Base-by-base conservation (phyloP, 116 monocot species). In the Thalassia testudinum region DNA sequence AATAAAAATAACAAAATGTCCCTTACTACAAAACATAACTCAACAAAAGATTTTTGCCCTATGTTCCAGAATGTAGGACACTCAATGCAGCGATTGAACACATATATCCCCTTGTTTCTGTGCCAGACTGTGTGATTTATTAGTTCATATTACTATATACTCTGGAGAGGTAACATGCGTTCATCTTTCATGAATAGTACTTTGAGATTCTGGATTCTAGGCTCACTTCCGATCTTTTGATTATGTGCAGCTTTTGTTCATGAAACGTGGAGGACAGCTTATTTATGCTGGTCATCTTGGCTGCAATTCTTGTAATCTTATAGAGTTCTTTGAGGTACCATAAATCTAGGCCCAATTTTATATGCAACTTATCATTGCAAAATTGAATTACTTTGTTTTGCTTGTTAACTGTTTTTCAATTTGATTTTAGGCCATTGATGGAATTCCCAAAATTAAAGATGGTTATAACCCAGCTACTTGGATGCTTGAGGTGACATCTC, bases 261-360 rank as follows among this genome's bases (percentile, higher is more conserved):
- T 99, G 99, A 99, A 99, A 38, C 99, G 83, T 58, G 99, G 99
- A 24, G 99, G 99, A 30, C 62, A 90, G 59, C 91, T 99, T 73
- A 83, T 99, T 64, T 99, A 90, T 83, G 99, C 99, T 59, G 99
- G 99, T 64, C 75, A 75, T 26, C 67, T 99, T 26, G 99, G 99
- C 30, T 59, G 67, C 59, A 86, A 81, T 60, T 99, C 91, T 53
- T 65, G 56, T 49, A 75, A 83, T 18, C 73, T 99, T 62, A 60
- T 99, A 50, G 78, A 99, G 17, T 99, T 75, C 54, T 86, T 90
- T 72, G 83, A 99, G 86, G 99, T 91, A 71, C 23, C 19, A 5
- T 3, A 5, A 5, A 34, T 34, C 3, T 34, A 34, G n/a, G n/a
- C n/a, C n/a, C n/a, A n/a, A n/a, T n/a, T 34, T 5, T 34, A 34